phyloP scores from a whole-genome alignment of 768 basidiomycete genomes.

The Scleroderma bovista region DNA sequence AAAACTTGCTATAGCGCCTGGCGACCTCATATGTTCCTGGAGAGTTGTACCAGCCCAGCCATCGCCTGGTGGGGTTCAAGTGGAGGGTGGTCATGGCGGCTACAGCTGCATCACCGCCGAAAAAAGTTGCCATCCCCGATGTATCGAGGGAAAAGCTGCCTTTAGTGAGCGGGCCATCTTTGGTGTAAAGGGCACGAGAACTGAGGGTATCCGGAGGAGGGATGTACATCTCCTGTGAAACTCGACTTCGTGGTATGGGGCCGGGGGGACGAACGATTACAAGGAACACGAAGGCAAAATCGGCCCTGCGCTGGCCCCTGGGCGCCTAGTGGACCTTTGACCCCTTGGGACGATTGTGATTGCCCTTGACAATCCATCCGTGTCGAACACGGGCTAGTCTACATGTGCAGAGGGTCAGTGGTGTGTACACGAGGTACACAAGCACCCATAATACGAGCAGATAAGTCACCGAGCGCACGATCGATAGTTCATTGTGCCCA shows the following conservation, averaged over 20 bases:
- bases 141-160: slow-evolving; percentile 6
- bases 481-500: no score
- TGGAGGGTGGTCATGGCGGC: slow-evolving; percentile 19
- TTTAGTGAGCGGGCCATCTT: background rate
- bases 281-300: no score
- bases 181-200: background rate
- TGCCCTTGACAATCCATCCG: no score
- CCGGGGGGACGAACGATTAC: background rate
- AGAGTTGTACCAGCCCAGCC: slow-evolving; percentile 23
- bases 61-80: slow-evolving; percentile 12
- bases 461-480: no score
- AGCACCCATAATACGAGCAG: no score
- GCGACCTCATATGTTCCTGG: slow-evolving; percentile 20
- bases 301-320: no score
- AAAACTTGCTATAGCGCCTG: slow-evolving; percentile 13
- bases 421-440: no score
- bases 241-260: background rate
- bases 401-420: no score
- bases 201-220: background rate
- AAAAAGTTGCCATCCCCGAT: slow-evolving; percentile 18
- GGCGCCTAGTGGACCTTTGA: no score
- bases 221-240: background rate
- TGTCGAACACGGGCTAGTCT: no score
- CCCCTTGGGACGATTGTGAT: no score
- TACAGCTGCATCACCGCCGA: slow-evolving; percentile 21